A percentile compares a stretch with the other conserved stretches of the same genome.
Conservation (phyloP, 1,284 basidiomycete species). For the Trichosporon faecale region DNA sequence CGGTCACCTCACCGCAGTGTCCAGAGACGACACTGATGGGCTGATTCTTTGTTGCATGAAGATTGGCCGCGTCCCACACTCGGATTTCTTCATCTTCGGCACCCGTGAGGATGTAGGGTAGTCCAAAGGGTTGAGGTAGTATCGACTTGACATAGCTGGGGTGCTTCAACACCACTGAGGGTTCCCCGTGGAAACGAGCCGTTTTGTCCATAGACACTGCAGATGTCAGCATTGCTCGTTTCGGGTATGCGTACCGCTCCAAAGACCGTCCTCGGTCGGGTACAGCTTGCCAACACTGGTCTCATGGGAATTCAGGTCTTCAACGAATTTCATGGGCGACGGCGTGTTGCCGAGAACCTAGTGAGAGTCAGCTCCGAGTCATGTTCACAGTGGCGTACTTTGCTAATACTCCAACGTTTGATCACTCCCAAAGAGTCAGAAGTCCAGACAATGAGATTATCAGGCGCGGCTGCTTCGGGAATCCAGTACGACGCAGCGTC, state of each 20-base stretch:
- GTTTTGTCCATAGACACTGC: constrained; percentile 83
- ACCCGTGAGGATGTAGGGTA: constrained; percentile 63
- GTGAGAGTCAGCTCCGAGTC: neutral
- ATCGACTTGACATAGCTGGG: constrained; percentile 67
- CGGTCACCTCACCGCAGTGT: constrained; percentile 81
- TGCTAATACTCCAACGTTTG: constrained; percentile 52
- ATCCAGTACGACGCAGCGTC: constrained; percentile 47
- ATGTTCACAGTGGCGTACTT: constrained; percentile 16
- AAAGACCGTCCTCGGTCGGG: constrained; percentile 65
- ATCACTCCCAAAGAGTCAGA: constrained; percentile 83
- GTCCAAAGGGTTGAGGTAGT: constrained; percentile 63
- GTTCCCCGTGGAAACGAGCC: constrained; percentile 59
- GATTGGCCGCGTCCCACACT: constrained; percentile 57
- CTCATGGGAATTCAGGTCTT: constrained; percentile 52
- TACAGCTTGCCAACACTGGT: constrained; percentile 59
- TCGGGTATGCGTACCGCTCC: constrained; percentile 65
- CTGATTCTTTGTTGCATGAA: constrained; percentile 17
- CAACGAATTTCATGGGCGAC: constrained; percentile 21
- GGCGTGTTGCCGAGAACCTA: neutral
- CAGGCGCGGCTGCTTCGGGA: constrained; percentile 42
- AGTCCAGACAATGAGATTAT: constrained; percentile 60
- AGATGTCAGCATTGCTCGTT: neutral
- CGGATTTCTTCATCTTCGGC: constrained; percentile 72
- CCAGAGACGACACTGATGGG: constrained; percentile 65
- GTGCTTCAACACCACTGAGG: constrained; percentile 57